Evolutionary conservation across 2,329 filamentous ascomycete genomes (phyloP).

Genomic region (Cercospora brassicicola): DNA sequence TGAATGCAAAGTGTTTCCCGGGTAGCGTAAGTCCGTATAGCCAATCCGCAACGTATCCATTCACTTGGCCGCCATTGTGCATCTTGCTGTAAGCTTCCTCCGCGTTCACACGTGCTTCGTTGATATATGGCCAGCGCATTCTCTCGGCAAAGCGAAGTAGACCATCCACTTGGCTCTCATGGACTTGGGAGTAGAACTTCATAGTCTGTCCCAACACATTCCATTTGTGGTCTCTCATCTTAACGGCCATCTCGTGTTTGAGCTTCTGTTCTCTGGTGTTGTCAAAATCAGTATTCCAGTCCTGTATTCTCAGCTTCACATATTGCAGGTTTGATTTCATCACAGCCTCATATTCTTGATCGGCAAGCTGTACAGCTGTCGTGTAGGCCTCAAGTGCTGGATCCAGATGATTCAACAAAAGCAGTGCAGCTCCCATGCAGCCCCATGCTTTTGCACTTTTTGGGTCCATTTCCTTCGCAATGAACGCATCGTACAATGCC

Average conservation of each 20-base stretch:
- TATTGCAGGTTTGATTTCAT: neutral
- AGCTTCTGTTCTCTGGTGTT: neutral
- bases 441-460: neutral
- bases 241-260: neutral
- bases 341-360: neutral
- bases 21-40: conserved; percentile 1
- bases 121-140: conserved; percentile 2
- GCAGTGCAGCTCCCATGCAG: neutral
- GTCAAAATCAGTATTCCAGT: neutral
- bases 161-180: conserved; percentile 8
- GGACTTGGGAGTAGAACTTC: neutral
- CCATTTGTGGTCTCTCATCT: neutral
- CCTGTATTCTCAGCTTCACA: neutral
- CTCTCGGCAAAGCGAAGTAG: neutral
- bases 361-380: neutral
- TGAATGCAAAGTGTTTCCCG: conserved; percentile 4
- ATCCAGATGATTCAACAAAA: neutral
- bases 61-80: neutral
- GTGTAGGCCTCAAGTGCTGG: neutral
- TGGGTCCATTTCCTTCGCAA: neutral
- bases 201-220: neutral
- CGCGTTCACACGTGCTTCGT: neutral
- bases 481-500: neutral
- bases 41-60: neutral
- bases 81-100: neutral